Conservation (phyloP, 768 basidiomycete genomes). For the Boletus reticuloceps region DNA sequence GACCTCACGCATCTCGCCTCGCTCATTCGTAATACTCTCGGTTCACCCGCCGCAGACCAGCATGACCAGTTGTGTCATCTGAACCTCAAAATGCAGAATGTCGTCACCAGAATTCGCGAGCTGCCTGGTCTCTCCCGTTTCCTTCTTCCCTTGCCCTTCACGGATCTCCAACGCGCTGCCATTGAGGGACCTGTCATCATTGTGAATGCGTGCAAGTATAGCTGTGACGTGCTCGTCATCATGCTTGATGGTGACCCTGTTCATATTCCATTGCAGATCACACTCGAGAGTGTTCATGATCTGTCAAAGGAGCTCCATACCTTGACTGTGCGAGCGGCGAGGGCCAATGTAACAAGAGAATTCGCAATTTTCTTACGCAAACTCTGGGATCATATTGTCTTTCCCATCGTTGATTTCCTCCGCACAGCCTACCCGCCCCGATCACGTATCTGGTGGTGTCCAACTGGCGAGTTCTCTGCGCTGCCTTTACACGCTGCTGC, state of each 20-base stretch:
- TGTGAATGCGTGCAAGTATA: background rate
- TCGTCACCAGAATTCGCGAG: background rate
- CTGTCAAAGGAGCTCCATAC: background rate
- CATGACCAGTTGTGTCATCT: background rate
- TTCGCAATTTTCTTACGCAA: background rate
- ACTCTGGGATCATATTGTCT: slow-evolving; percentile 18
- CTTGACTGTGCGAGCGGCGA: background rate
- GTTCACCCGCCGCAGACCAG: background rate
- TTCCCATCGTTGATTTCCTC: slow-evolving; percentile 2
- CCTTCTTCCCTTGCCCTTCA: slow-evolving; percentile 8
- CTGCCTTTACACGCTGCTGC: slow-evolving; percentile 23
- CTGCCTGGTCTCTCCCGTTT: slow-evolving; percentile 12
- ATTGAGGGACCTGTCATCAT: slow-evolving; percentile 2
- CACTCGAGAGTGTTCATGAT: background rate
- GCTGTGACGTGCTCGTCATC: slow-evolving; percentile 8
- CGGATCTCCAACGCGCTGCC: slow-evolving; percentile 3
- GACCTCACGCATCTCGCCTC: background rate
- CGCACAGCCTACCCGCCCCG: background rate
- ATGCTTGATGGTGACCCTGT: background rate
- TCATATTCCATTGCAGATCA: background rate
- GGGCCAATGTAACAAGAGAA: background rate
- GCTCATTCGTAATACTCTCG: background rate
- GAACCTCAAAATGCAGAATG: background rate
- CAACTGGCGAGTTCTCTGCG: slow-evolving; percentile 3
- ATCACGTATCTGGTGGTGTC: slow-evolving; percentile 10